Base-by-base conservation (phyloP, 2,329 filamentous ascomycete species). In the Phialemoniopsis sp. region DNA sequence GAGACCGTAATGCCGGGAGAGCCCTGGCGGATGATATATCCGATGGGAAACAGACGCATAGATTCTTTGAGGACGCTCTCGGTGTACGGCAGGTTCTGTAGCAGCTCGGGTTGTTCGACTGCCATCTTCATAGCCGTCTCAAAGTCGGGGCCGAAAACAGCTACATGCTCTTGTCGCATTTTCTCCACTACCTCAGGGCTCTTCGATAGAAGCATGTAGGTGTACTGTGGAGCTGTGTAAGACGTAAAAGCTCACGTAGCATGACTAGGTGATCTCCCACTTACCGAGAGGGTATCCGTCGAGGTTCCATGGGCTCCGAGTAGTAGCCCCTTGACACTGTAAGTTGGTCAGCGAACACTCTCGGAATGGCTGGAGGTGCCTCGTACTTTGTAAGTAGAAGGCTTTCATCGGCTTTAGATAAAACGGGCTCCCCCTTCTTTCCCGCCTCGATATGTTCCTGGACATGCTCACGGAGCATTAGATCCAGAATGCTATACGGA, bases 301-400 rank as follows among this genome's bases (percentile, higher is more conserved):
- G 49, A 54, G 14, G 55, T 56, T 9, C 52, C 54, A 30, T 49
- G 46, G 9, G 49, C 54, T 13, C 50, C 55, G 33, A 56, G 40
- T 4, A 58, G 41, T 4, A 55, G 41, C 1, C 45, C 51, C 31
- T 55, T 55, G 31, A 54, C 39, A 13, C 51, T 53, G 31, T 4
- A n/a, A n/a, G n/a, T 13, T 34, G 18, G 45, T 26, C 21, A 26
- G 10, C 21, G 10, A 26, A 26, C 10, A n/a, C n/a, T n/a, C n/a
- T n/a, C n/a, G n/a, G n/a, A 26, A 10, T 26, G 21, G 6, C 10
- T 26, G 21, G 6, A 26, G 6, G 10, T 6, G 6, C 6, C 21
- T 6, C 21, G 6, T 26, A 26, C 44, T 53, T 51, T 7, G 49
- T 50, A 5, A 54, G 40, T 13, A 55, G 41, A 0, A 45, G 34